phyloP scores from a whole-genome alignment of 768 basidiomycete genomes.

The Fomitopsis pulvina region DNA sequence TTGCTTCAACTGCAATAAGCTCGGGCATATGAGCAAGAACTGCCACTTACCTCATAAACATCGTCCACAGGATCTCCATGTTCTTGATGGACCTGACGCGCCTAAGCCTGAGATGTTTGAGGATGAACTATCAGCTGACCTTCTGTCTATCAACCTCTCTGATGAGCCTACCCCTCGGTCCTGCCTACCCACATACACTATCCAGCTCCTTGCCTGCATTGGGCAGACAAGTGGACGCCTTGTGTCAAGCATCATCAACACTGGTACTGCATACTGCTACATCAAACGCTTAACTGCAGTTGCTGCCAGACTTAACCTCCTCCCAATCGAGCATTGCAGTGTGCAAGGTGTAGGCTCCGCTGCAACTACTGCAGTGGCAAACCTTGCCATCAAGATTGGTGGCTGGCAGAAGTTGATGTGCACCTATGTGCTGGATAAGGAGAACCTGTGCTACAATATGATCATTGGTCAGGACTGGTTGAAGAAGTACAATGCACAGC shows the following conservation, averaged over 20 bases:
- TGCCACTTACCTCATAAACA: constrained; percentile 4
- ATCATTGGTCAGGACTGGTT: constrained; percentile 5
- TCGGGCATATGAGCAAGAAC: neutral
- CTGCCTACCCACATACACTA: neutral
- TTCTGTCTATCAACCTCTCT: neutral
- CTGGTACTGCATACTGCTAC: constrained; percentile 2
- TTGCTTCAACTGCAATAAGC: constrained; percentile 4
- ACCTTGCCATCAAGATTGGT: constrained; percentile 1
- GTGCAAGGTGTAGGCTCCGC: constrained; percentile 1
- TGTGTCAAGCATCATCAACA: constrained; percentile 1
- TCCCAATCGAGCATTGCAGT: neutral
- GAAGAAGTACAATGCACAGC: neutral
- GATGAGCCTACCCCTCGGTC: neutral
- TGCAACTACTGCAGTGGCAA: neutral
- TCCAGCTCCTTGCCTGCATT: neutral
- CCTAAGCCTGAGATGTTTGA: neutral
- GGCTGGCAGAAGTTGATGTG: neutral
- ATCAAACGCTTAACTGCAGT: neutral
- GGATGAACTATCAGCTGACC: neutral
- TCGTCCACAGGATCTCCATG: constrained; percentile 1
- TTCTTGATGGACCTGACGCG: neutral
- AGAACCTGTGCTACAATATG: constrained; percentile 1
- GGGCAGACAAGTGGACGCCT: neutral
- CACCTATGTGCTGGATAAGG: neutral
- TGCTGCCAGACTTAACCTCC: neutral